A percentile compares a stretch with the other conserved stretches of the same genome.
phyloP scores from a whole-genome alignment of 1,284 basidiomycete species.

The Microbotryomycetes sp. region DNA sequence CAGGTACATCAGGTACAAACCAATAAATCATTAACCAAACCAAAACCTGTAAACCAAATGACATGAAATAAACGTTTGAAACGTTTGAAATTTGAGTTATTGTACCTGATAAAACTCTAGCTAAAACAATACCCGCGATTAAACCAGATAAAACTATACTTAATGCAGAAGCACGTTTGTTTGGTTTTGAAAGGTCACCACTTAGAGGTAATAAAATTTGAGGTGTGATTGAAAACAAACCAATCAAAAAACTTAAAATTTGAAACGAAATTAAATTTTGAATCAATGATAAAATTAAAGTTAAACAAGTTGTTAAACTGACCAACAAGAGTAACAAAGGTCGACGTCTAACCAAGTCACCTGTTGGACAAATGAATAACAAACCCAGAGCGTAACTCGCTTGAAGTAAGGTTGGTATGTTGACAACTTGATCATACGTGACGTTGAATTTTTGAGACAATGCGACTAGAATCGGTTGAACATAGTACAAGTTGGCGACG shows the following conservation, averaged over 20 bases:
- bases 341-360: slow-evolving; percentile 58
- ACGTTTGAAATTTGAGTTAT: slow-evolving; percentile 60
- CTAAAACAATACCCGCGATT: slow-evolving; percentile 62
- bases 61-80: slow-evolving; percentile 42
- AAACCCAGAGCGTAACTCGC: slow-evolving; percentile 56
- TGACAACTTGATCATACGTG: slow-evolving; percentile 55
- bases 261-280: slow-evolving; percentile 52
- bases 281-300: slow-evolving; percentile 51
- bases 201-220: slow-evolving; percentile 56
- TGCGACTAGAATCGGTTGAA: slow-evolving; percentile 61
- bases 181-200: slow-evolving; percentile 58
- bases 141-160: slow-evolving; percentile 62
- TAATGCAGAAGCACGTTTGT: slow-evolving; percentile 57
- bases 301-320: slow-evolving; percentile 44
- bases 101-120: slow-evolving; percentile 60
- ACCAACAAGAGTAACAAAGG: slow-evolving; percentile 53
- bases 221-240: slow-evolving; percentile 34
- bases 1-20: slow-evolving; percentile 62
- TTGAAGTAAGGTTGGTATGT: slow-evolving; percentile 52
- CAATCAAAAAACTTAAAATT: slow-evolving; percentile 44
- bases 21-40: slow-evolving; percentile 54
- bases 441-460: slow-evolving; percentile 11
- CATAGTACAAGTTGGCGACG: slow-evolving; percentile 63
- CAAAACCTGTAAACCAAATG: slow-evolving; percentile 43
- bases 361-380: slow-evolving; percentile 57